Percentiles rank a stretch among this genome's conserved stretches.
Evolutionary conservation across 306 rosid genomes (phyloP).

Genomic region (Lablab purpureus): DNA sequence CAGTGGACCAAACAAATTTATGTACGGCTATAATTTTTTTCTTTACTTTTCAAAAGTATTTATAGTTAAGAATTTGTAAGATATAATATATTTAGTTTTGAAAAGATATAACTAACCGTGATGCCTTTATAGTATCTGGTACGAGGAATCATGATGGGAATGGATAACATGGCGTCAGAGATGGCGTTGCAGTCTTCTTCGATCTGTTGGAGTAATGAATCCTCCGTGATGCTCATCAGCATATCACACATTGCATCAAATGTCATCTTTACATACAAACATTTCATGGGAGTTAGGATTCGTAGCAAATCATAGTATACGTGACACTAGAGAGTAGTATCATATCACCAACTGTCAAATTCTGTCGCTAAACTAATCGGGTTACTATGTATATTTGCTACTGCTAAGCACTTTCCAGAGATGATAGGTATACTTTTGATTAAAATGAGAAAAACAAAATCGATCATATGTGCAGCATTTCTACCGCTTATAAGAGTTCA

Average conservation of each 20-base stretch:
- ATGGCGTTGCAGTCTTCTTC: constrained; percentile 62
- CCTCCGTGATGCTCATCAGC: constrained; percentile 72
- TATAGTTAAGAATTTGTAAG: constrained; percentile 3
- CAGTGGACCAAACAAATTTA: constrained; percentile 6
- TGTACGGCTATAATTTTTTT: neutral
- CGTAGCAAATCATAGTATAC: neutral
- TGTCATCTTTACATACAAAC: constrained; percentile 56
- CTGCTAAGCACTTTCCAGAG: neutral
- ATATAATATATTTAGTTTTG: neutral
- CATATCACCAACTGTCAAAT: neutral
- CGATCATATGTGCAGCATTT: neutral
- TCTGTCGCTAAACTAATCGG: neutral
- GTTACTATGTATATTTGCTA: neutral
- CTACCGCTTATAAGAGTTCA: neutral
- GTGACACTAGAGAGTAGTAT: constrained; percentile 19
- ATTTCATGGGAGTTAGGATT: constrained; percentile 37
- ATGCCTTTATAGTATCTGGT: constrained; percentile 78
- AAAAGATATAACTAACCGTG: constrained; percentile 48
- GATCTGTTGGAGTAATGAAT: constrained; percentile 56
- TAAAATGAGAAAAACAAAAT: neutral
- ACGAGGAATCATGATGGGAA: constrained; percentile 72
- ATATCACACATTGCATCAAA: constrained; percentile 75
- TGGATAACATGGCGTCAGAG: constrained; percentile 67
- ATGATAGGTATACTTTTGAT: neutral
- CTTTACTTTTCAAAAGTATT: neutral